A percentile compares a stretch with the other conserved stretches of the same genome.
phyloP scores from a whole-genome alignment of 352 stramenopile genomes.

The Phytophthora brassicae region DNA sequence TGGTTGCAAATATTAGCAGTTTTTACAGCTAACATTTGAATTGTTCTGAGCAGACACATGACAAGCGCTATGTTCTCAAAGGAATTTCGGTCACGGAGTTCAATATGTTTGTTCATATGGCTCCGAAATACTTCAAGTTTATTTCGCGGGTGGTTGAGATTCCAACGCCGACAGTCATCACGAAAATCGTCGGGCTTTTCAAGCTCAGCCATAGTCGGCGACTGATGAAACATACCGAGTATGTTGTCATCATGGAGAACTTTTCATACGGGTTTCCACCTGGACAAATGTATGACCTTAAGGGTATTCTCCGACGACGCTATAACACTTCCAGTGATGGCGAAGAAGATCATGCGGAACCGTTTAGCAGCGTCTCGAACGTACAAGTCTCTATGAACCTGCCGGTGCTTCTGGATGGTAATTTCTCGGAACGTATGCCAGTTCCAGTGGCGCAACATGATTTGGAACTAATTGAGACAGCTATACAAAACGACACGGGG shows the following conservation, averaged over 20 bases:
- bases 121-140: slow-evolving; percentile 87
- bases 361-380: slow-evolving; percentile 44
- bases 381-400: slow-evolving; percentile 54
- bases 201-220: slow-evolving; percentile 68
- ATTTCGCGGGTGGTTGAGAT: slow-evolving; percentile 67
- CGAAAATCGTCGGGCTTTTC: slow-evolving; percentile 83
- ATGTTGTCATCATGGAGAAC: slow-evolving; percentile 88
- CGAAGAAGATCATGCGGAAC: slow-evolving; percentile 39
- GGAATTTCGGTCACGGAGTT: slow-evolving; percentile 86
- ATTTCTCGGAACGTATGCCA: slow-evolving; percentile 78
- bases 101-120: slow-evolving; percentile 91
- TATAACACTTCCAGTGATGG: slow-evolving; percentile 50
- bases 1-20: background rate
- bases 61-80: slow-evolving; percentile 86
- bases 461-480: slow-evolving; percentile 57
- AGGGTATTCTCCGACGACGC: slow-evolving; percentile 77
- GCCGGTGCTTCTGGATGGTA: slow-evolving; percentile 80
- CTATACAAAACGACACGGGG: slow-evolving; percentile 76
- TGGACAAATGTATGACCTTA: slow-evolving; percentile 87
- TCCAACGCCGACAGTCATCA: slow-evolving; percentile 68
- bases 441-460: slow-evolving; percentile 72
- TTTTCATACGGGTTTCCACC: slow-evolving; percentile 76
- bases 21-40: slow-evolving; percentile 9
- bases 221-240: slow-evolving; percentile 77
- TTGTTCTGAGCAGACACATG: slow-evolving; percentile 54